Evolutionary conservation across 345 rosid genomes (phyloP).

Genomic region (Eutrema yunnanense): DNA sequence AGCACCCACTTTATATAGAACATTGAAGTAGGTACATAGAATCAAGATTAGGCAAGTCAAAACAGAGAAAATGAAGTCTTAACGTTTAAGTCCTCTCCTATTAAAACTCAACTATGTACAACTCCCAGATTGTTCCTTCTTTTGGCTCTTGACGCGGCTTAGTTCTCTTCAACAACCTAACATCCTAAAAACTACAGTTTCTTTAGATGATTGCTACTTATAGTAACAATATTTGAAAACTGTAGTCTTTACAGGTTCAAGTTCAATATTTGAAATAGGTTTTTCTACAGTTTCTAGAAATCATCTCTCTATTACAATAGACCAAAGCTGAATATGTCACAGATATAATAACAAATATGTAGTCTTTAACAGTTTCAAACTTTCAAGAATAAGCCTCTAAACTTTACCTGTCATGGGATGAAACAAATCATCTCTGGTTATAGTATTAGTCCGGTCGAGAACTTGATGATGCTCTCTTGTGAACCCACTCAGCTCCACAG

Average conservation of each 20-base stretch:
- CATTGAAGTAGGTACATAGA: neutral
- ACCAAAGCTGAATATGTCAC: neutral
- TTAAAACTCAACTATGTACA: neutral
- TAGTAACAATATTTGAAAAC: neutral
- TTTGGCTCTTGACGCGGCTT: neutral
- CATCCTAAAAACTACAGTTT: neutral
- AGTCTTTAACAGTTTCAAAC: neutral
- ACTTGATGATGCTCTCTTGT: slow-evolving; percentile 2
- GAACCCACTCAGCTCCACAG: neutral
- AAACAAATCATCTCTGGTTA: neutral
- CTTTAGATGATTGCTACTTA: neutral
- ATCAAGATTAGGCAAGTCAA: neutral
- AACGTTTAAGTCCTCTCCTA: neutral
- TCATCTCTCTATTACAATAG: neutral
- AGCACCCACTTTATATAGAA: too few species aligned
- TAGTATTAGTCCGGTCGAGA: neutral
- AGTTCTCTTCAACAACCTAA: neutral
- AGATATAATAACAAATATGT: neutral
- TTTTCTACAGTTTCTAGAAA: too few species aligned
- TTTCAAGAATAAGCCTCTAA: neutral
- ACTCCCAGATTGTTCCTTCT: neutral
- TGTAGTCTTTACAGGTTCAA: too few species aligned
- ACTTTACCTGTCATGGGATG: neutral
- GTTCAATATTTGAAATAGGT: too few species aligned
- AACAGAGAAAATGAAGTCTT: slow-evolving; percentile 1